Evolutionary conservation across 371 early-diverging fungal genomes (phyloP), one percentile per base, ranked within the genome.

Genomic region (Rhizomucor pusillus): DNA sequence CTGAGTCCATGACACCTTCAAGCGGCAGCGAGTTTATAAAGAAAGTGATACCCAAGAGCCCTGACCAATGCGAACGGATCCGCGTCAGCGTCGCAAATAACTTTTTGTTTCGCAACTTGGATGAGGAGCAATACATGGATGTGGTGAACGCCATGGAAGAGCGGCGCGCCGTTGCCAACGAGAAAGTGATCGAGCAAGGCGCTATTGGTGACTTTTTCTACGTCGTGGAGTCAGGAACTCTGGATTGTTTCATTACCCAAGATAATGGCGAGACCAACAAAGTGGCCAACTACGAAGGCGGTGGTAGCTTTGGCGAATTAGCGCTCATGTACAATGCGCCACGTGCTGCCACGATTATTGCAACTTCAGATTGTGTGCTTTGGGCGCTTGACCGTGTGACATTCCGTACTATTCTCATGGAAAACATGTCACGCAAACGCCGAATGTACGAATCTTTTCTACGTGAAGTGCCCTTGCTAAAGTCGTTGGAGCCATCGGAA

Each of bases 91-190:
- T 98, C 34, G 73, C 73, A 29, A 84, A 79, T 67, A 95, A 96
- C 79, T 96, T 98, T 66, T 66, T 98, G 56, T 98, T 97, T 79
- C 84, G 88, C 47, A 82, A 89, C 58, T 76, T 97, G 55, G 97
- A 97, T 69, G 99, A 97, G 66, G 95, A 97, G 56, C 94, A 95
- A 69, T 90, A 92, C 65, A 77, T 76, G 61, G 97, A 96, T 64
- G 95, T 98, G 7, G 87, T 98, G 6, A 89, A 95, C 58, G 97
- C 98, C n/a, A 96, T 98, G 97, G 85, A 84, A 34, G 96, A 96
- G 69, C 94, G 94, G 70, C 69, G 68, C 16, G 87, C 93, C 29
- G 36, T 54, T 22, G 39, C 75, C 25, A 87, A 86, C 16, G 90
- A 89, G 61, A 84, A 76, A 47, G 87, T 99, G 33, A 97, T 98